phyloP scores from a whole-genome alignment of 2,329 filamentous ascomycete species.

The Colletotrichum aenigma region DNA sequence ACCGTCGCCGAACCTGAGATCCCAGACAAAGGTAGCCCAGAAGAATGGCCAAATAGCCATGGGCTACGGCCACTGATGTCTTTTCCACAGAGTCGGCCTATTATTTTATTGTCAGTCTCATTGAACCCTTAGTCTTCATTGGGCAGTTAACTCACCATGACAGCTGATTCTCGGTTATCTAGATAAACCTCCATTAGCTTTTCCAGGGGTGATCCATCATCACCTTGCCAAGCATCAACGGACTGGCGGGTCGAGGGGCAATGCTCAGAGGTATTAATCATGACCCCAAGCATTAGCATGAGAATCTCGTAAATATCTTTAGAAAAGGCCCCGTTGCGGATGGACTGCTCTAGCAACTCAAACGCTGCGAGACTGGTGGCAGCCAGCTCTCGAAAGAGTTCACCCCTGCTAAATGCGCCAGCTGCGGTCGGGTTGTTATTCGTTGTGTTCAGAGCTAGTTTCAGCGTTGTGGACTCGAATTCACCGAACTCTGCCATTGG shows the following conservation, averaged over 20 bases:
- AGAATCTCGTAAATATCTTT: slow-evolving; percentile 68
- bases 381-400: slow-evolving; percentile 54
- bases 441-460: slow-evolving; percentile 82
- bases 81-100: slow-evolving; percentile 76
- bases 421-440: slow-evolving; percentile 79
- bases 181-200: slow-evolving; percentile 69
- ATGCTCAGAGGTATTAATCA: slow-evolving; percentile 89
- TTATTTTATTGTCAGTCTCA: background rate
- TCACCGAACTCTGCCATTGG: slow-evolving; percentile 40
- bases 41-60: slow-evolving; percentile 85
- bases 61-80: slow-evolving; percentile 78
- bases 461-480: slow-evolving; percentile 57
- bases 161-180: slow-evolving; percentile 67
- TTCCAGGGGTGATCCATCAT: slow-evolving; percentile 53
- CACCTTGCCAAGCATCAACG: slow-evolving; percentile 34
- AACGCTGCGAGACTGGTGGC: slow-evolving; percentile 58
- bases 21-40: slow-evolving; percentile 79
- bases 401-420: slow-evolving; percentile 67
- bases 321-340: slow-evolving; percentile 53
- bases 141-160: slow-evolving; percentile 62
- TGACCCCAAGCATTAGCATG: slow-evolving; percentile 77
- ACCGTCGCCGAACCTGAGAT: slow-evolving; percentile 44
- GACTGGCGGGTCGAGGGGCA: slow-evolving; percentile 63
- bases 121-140: background rate
- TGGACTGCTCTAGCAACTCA: slow-evolving; percentile 47